Base-by-base conservation (phyloP, 345 rosid species). In the Anastatica hierochuntica region DNA sequence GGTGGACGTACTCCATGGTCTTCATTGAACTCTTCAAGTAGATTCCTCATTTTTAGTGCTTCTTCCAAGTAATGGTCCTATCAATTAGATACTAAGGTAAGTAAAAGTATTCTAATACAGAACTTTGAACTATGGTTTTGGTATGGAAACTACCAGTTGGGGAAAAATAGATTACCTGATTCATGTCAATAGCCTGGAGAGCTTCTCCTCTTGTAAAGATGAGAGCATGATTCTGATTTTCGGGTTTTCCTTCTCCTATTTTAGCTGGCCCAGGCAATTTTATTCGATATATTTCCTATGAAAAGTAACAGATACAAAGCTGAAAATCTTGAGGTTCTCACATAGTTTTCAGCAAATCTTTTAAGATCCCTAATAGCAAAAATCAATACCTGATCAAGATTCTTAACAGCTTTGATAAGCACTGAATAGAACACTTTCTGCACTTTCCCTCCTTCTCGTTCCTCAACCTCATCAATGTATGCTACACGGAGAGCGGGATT, bases 11-110 rank as follows among this genome's bases (percentile, higher is more conserved):
- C 90, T 42, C 97, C 95, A 68, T 92, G 98, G 74, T 92, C 86
- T 72, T 81, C 95, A 19, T 81, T 78, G 73, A 92, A 92, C 68
- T 92, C 98, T 81, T 92, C 95, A 34, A 92, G 77, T 50, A 92
- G 88, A 70, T 92, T 92, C 27, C 90, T 85, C 98, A 92, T 88
- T 75, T 92, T 92, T 40, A 92, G 67, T 39, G 98, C 95, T 81
- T 92, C 96, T 77, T 92, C 98, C 72, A 88, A 74, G 74, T 92
- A 92, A 72, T 92, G 90, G 72, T 92, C 98, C 98, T 92, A 64
- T 37, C 33, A 51, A 61, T 21, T 39, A 56, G 48, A 44, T 53
- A 51, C 16, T 17, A 42, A 10, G 42, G 46, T 39, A 26, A 64
- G 59, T 49, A 33, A 62, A 43, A 47, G 18, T 19, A 45, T 64